Conservation (phyloP, 2,329 filamentous ascomycete species). For the Colletotrichum salicis region DNA sequence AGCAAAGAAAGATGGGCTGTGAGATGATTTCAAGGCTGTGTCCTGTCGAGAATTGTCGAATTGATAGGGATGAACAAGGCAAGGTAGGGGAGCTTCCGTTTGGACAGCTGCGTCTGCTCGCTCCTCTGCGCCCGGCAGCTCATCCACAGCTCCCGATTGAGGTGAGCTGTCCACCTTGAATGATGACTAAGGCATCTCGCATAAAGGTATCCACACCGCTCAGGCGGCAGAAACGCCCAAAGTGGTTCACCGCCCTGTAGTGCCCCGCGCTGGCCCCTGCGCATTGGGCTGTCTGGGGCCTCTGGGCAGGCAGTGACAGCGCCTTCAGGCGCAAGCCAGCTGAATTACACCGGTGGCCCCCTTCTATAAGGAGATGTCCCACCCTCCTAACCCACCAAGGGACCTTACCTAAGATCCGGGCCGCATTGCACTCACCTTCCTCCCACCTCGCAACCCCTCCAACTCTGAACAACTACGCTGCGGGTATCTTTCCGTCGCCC, state of each 20-base stretch:
- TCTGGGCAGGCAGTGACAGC: not conserved
- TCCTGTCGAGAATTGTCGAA: not conserved
- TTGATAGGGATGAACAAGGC: slow-evolving; percentile 6
- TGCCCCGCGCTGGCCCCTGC: slow-evolving; percentile 33
- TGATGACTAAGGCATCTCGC: slow-evolving; percentile 31
- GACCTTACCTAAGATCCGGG: not conserved
- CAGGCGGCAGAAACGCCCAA: slow-evolving; percentile 1
- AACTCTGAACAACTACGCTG: slow-evolving; percentile 5
- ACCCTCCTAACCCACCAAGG: too few relatives aligned
- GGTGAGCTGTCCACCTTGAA: slow-evolving; percentile 36
- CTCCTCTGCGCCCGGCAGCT: not conserved
- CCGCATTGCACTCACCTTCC: slow-evolving; percentile 2
- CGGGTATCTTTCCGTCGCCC: not conserved
- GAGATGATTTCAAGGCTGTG: not conserved
- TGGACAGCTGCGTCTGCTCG: not conserved
- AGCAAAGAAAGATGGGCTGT: not conserved
- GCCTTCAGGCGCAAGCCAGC: not conserved
- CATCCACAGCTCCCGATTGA: slow-evolving; percentile 27
- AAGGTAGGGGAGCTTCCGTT: slow-evolving; percentile 8
- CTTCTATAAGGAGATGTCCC: not conserved
- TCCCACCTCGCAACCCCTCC: slow-evolving; percentile 29
- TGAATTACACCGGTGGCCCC: slow-evolving; percentile 5
- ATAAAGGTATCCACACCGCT: slow-evolving; percentile 10
- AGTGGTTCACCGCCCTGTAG: not conserved
- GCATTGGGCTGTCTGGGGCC: too few relatives aligned